Evolutionary conservation across 768 basidiomycete genomes (phyloP), one percentile per base, ranked within the genome.

Genomic region (Tulasnella sp.): DNA sequence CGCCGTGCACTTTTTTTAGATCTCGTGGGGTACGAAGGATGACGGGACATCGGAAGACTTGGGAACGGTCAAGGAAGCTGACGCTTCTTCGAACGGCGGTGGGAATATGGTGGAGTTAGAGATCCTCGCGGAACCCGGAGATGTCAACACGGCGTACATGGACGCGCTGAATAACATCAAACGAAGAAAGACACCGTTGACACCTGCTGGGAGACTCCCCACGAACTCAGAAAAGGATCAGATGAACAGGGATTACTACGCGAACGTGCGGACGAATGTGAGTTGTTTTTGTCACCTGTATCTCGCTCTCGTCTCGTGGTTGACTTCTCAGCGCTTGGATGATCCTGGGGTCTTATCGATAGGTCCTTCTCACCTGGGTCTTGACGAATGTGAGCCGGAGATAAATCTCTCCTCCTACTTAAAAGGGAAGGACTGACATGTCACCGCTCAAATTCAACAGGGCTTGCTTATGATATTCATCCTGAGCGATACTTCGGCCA

Each of bases 11-110:
- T n/a, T n/a, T n/a, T n/a, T n/a, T 47, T 66, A 88, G 85, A 88
- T 89, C 44, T 89, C 89, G 24, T 90, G 93, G 93, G 93, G 93
- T 4, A 97, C 93, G n/a, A 97, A 97, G 71, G 87, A 91, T 72
- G 88, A 91, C 64, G 79, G 79, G 8, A 77, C 80, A 0, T 84
- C 86, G 53, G 78, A 79, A 0, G 91, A 95, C 68, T 81, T 96
- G 17, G 91, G 91, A 9, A 82, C 83, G 5, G 88, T 93, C 49
- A 90, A 67, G 84, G 92, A 67, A 82, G 80, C 26, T 76, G 85
- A 66, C 84, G 83, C 13, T 83, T 88, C 65, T n/a, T 19, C 26
- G 23, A 19, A n/a, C 24, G 15, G 15, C 34, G 15, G 34, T 15
- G 34, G 34, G 15, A 43, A 51, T 24, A 58, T 59, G 27, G 91